Conservation (phyloP, 2,329 filamentous ascomycete genomes). For the Talaromyces sp. region DNA sequence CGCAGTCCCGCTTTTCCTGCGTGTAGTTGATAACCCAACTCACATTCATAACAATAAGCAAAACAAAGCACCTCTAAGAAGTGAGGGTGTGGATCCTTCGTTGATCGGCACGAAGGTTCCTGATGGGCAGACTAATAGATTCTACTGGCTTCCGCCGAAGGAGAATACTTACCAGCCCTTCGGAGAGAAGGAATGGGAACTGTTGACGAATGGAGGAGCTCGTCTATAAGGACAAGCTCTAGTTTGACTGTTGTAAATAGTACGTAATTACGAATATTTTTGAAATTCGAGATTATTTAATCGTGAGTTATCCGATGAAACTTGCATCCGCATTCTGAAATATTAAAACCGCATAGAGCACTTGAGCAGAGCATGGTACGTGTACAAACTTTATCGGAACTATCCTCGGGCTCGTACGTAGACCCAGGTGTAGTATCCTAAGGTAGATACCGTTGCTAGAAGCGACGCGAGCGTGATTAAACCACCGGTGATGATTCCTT, state of each 20-base stretch:
- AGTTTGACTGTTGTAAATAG: too few species aligned
- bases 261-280: background rate
- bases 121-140: conserved; percentile 47
- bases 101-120: conserved; percentile 49
- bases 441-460: conserved; percentile 22
- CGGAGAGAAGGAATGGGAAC: conserved; percentile 60
- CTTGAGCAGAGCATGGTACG: background rate
- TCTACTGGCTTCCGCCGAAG: conserved; percentile 55
- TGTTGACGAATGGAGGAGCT: conserved; percentile 48
- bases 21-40: conserved; percentile 55
- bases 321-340: background rate
- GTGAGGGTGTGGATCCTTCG: conserved; percentile 65
- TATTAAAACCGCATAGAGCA: background rate
- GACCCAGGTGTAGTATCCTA: conserved; percentile 30
- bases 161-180: conserved; percentile 62
- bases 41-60: conserved; percentile 73
- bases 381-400: background rate
- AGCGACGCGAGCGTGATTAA: conserved; percentile 26
- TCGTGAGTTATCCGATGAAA: background rate
- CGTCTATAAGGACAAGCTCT: too few species aligned
- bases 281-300: background rate
- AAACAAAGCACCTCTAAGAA: conserved; percentile 71
- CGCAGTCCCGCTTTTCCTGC: conserved; percentile 73
- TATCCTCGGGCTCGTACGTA: conserved; percentile 17
- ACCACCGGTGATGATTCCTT: conserved; percentile 46